These are phyloP conservation scores for Kodamaea leandrae DNA, from an alignment of 805 yeast genomes.

Conservation along the genomic window DNA sequence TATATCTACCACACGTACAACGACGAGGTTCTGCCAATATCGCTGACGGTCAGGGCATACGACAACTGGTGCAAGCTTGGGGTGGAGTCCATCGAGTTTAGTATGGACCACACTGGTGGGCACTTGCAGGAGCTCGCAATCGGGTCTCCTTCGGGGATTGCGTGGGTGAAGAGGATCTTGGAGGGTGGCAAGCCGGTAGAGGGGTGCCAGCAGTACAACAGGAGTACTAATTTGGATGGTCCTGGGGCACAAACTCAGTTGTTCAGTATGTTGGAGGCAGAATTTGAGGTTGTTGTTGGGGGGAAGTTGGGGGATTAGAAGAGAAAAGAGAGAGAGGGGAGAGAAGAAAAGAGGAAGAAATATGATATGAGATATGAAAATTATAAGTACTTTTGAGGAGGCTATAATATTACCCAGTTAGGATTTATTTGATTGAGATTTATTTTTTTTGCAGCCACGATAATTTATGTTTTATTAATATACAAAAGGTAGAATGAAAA, in stretches of 20 bases:
- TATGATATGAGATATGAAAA: too few relatives aligned
- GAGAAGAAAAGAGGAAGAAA: too few relatives aligned
- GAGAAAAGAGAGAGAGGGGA: too few relatives aligned
- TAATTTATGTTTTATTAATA: too few relatives aligned
- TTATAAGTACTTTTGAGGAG: too few relatives aligned
- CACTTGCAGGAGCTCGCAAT: slow-evolving; percentile 16
- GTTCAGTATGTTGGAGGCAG: slow-evolving; percentile 2
- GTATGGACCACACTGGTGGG: slow-evolving; percentile 10
- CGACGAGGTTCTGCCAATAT: slow-evolving; percentile 14
- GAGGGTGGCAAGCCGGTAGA: slow-evolving; percentile 14
- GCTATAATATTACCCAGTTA: too few relatives aligned
- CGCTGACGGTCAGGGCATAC: slow-evolving; percentile 9
- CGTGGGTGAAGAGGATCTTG: slow-evolving; percentile 19
- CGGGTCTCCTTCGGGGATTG: slow-evolving; percentile 17
- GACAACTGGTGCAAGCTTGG: slow-evolving; percentile 14
- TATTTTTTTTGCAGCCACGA: too few relatives aligned
- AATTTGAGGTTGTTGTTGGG: too few relatives aligned
- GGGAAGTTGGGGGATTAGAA: too few relatives aligned
- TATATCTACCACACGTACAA: slow-evolving; percentile 11
- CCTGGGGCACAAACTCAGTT: slow-evolving; percentile 26
- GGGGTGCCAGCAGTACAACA: slow-evolving; percentile 32
- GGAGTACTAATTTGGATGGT: slow-evolving; percentile 46
- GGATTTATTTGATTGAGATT: too few relatives aligned
- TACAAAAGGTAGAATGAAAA: too few relatives aligned
- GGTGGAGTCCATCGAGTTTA: slow-evolving; percentile 11